A percentile compares a stretch with the other conserved stretches of the same genome.
Evolutionary conservation across 805 yeast genomes (phyloP).

Genomic region (Kodamaea fukazawae): DNA sequence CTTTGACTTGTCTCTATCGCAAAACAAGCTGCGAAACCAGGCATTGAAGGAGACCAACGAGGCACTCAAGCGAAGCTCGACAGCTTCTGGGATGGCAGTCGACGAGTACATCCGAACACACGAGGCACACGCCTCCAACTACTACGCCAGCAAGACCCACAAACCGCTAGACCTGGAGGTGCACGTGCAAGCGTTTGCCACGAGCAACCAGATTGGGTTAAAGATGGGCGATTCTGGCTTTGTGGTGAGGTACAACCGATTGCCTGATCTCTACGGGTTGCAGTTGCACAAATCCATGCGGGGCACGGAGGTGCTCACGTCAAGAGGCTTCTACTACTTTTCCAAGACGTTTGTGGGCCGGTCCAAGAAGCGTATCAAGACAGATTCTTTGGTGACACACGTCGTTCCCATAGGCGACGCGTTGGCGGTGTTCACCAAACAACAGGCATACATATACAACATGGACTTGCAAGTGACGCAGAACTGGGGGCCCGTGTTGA

Average conservation of each 20-base stretch:
- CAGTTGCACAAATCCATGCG: not conserved
- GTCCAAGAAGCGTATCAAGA: not conserved
- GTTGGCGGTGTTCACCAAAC: constrained; percentile 3
- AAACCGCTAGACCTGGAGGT: not conserved
- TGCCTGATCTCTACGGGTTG: constrained; percentile 5
- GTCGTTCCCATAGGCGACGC: constrained; percentile 3
- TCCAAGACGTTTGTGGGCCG: not conserved
- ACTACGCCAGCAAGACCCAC: not conserved
- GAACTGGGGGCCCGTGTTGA: constrained; percentile 6
- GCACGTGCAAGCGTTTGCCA: constrained; percentile 1
- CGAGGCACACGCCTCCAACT: not conserved
- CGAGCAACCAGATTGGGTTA: constrained; percentile 3
- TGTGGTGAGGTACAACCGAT: constrained; percentile 1
- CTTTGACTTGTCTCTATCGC: no score
- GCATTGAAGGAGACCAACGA: constrained; percentile 1
- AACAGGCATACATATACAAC: constrained; percentile 2
- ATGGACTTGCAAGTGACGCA: not conserved
- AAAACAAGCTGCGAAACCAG: constrained; percentile 4
- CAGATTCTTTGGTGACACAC: not conserved
- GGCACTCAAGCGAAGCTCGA: not conserved
- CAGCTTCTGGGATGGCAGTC: constrained; percentile 1
- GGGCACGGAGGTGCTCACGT: constrained; percentile 1
- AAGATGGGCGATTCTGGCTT: constrained; percentile 1
- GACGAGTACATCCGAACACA: constrained; percentile 4
- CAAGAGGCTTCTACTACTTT: not conserved